A percentile compares a stretch with the other conserved stretches of the same genome.
phyloP scores from a whole-genome alignment of 2,329 filamentous ascomycete species.

The Fusarium staphyleae region DNA sequence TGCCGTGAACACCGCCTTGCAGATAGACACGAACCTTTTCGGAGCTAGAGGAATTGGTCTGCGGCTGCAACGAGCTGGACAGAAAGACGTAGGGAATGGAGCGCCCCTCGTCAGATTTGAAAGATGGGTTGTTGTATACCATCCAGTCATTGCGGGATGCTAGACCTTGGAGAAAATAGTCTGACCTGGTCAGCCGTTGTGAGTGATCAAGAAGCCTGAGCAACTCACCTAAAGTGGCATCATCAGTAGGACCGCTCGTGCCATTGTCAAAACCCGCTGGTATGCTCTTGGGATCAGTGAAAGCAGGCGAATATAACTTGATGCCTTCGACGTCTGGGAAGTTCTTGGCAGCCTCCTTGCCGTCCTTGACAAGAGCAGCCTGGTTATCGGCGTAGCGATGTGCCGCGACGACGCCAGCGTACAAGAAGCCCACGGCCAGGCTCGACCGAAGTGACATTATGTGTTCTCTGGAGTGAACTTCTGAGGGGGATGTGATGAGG shows the following conservation, averaged over 20 bases:
- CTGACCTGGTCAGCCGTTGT: slow-evolving; percentile 8
- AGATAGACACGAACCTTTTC: slow-evolving; percentile 41
- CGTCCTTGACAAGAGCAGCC: slow-evolving; percentile 32
- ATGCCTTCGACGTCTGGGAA: slow-evolving; percentile 34
- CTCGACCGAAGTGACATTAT: slow-evolving; percentile 15
- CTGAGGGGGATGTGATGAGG: too few relatives aligned
- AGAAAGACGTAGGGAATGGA: slow-evolving; percentile 35
- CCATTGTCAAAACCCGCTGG: slow-evolving; percentile 39
- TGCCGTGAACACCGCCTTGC: slow-evolving; percentile 42
- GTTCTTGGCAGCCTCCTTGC: slow-evolving; percentile 31
- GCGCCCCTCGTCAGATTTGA: slow-evolving; percentile 36
- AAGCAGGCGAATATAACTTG: slow-evolving; percentile 40
- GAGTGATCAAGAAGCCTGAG: rapidly evolving
- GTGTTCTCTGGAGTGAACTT: background rate
- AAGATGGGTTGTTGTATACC: slow-evolving; percentile 33
- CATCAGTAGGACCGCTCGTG: slow-evolving; percentile 40
- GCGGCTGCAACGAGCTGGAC: slow-evolving; percentile 11
- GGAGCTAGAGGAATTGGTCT: slow-evolving; percentile 20
- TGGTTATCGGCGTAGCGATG: slow-evolving; percentile 41
- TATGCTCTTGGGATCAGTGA: slow-evolving; percentile 31
- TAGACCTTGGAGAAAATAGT: slow-evolving; percentile 35
- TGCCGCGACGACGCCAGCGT: slow-evolving; percentile 26
- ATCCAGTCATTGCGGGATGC: slow-evolving; percentile 35
- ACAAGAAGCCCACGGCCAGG: slow-evolving; percentile 23
- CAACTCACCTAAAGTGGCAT: slow-evolving; percentile 20